Conservation (phyloP, 1,284 basidiomycete genomes). For the Malassezia cuniculi region DNA sequence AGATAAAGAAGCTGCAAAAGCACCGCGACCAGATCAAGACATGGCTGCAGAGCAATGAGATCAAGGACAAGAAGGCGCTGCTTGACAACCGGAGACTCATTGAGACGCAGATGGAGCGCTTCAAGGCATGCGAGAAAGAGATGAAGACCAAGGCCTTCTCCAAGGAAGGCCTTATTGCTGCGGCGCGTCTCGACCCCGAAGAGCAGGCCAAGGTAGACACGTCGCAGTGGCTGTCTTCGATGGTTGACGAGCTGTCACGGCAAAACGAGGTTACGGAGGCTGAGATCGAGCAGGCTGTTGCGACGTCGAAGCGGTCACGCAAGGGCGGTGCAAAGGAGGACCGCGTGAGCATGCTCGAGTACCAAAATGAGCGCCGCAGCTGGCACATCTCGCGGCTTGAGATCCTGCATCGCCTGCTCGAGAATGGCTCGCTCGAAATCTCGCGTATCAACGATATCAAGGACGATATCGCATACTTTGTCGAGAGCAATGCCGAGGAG, state of each 20-base stretch:
- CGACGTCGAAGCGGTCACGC: constrained; percentile 60
- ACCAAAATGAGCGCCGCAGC: constrained; percentile 78
- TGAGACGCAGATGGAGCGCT: constrained; percentile 99
- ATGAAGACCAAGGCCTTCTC: constrained; percentile 99
- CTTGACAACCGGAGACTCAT: constrained; percentile 89
- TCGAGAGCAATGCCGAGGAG: constrained; percentile 90
- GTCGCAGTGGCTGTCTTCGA: constrained; percentile 49
- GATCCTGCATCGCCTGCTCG: constrained; percentile 78
- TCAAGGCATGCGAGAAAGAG: constrained; percentile 99
- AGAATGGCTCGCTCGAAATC: constrained; percentile 76
- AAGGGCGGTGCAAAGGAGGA: constrained; percentile 56
- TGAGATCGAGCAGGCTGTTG: constrained; percentile 79
- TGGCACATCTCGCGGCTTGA: constrained; percentile 93
- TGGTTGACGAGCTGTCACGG: constrained; percentile 76
- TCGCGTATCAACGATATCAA: constrained; percentile 73
- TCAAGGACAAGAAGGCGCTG: constrained; percentile 92
- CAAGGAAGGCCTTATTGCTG: constrained; percentile 91
- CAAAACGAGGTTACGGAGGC: constrained; percentile 92
- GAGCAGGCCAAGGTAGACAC: constrained; percentile 91
- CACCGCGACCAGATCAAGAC: constrained; percentile 98
- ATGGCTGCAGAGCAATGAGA: constrained; percentile 94
- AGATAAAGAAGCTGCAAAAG: constrained; percentile 84
- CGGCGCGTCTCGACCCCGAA: constrained; percentile 84
- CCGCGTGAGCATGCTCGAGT: constrained; percentile 69
- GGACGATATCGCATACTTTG: constrained; percentile 93